phyloP scores from a whole-genome alignment of 2,329 filamentous ascomycete species.

The Salinomyces thailandicus region DNA sequence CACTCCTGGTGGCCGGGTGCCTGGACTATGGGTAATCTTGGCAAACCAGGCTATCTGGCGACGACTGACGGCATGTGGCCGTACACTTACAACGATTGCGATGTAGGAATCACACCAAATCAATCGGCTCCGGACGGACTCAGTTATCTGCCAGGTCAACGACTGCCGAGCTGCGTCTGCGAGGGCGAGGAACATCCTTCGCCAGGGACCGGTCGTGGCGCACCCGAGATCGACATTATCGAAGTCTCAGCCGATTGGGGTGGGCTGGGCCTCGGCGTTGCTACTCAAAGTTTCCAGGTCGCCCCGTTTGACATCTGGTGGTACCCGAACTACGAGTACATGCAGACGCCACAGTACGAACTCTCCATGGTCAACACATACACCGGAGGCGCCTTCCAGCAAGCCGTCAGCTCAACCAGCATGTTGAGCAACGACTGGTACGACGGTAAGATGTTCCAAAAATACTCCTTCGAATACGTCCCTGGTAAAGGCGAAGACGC shows the following conservation, averaged over 20 bases:
- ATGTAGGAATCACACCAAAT: constrained; percentile 41
- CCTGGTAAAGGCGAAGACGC: constrained; percentile 38
- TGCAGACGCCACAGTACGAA: constrained; percentile 40
- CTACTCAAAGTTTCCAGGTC: constrained; percentile 40
- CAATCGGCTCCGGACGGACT: constrained; percentile 36
- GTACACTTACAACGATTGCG: constrained; percentile 43
- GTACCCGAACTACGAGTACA: constrained; percentile 43
- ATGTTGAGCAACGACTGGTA: constrained; percentile 47
- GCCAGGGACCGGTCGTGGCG: constrained; percentile 37
- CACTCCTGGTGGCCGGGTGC: constrained; percentile 44
- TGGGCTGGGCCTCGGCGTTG: constrained; percentile 30
- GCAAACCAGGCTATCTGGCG: constrained; percentile 41
- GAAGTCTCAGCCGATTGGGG: constrained; percentile 38
- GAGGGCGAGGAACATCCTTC: constrained; percentile 37
- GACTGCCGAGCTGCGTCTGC: constrained; percentile 37
- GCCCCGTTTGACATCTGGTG: constrained; percentile 42
- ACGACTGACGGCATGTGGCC: constrained; percentile 47
- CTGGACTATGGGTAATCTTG: constrained; percentile 47
- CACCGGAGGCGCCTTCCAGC: constrained; percentile 45
- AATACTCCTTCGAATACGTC: constrained; percentile 46
- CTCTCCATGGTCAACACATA: constrained; percentile 42
- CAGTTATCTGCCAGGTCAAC: constrained; percentile 35
- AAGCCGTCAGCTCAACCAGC: constrained; percentile 46
- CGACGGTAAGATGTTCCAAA: constrained; percentile 44
- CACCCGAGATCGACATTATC: constrained; percentile 41